phyloP scores from a whole-genome alignment of 2,329 filamentous ascomycete genomes.

The Huntiella moniliformis region DNA sequence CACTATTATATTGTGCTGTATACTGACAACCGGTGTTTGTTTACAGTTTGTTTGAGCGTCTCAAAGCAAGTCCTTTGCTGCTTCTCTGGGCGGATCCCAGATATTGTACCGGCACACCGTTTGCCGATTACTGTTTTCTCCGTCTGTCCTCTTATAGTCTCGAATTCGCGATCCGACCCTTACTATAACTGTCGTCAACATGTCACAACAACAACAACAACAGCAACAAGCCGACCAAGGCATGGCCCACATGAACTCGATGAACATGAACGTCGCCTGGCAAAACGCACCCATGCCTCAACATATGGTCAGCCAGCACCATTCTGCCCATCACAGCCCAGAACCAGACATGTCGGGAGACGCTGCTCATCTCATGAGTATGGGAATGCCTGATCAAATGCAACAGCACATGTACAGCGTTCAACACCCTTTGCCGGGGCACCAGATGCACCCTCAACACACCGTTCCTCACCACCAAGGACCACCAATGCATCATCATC shows the following conservation, averaged over 20 bases:
- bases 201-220: slow-evolving; percentile 3
- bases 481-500: slow-evolving; percentile 7
- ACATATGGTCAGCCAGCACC: slow-evolving; percentile 6
- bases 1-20: too few species aligned
- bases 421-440: slow-evolving; percentile 7
- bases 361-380: slow-evolving; percentile 7
- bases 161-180: too few species aligned
- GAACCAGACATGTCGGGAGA: slow-evolving; percentile 9
- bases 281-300: slow-evolving; percentile 1
- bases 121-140: too few species aligned
- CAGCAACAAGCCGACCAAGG: slow-evolving; percentile 7
- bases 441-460: slow-evolving; percentile 7
- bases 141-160: too few species aligned
- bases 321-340: not conserved
- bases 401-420: slow-evolving; percentile 6
- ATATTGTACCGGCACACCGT: too few species aligned
- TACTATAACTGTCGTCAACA: slow-evolving; percentile 1
- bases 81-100: not conserved
- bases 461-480: slow-evolving; percentile 7
- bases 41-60: too few species aligned
- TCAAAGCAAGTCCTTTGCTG: not conserved
- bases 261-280: slow-evolving; percentile 8
- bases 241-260: slow-evolving; percentile 8
- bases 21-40: too few species aligned
- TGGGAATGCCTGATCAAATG: slow-evolving; percentile 9